Evolutionary conservation across 805 yeast species (phyloP).

Genomic region (Zygosaccharomyces siamensis): DNA sequence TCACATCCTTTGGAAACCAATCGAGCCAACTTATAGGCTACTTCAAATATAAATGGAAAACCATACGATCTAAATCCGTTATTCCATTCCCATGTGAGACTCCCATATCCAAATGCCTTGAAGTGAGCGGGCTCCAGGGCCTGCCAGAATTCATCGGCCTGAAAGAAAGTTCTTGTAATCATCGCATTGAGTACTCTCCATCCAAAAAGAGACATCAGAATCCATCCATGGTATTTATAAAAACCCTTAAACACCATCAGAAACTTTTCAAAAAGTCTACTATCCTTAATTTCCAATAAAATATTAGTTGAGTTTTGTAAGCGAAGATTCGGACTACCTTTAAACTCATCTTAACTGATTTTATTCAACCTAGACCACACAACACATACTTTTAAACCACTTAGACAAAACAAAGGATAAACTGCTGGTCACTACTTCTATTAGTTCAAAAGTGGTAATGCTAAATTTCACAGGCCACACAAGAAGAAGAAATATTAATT

Average conservation of each 20-base stretch:
- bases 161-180: slow-evolving; percentile 71
- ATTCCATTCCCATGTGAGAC: slow-evolving; percentile 92
- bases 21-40: slow-evolving; percentile 20
- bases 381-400: not conserved
- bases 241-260: not conserved
- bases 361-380: not conserved
- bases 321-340: slow-evolving; percentile 1
- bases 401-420: not conserved
- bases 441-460: slow-evolving; percentile 19
- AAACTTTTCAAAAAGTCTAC: not conserved
- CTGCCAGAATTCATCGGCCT: slow-evolving; percentile 95
- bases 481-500: slow-evolving; percentile 53
- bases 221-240: slow-evolving; percentile 6
- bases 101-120: slow-evolving; percentile 72
- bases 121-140: slow-evolving; percentile 86
- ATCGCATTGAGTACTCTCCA: slow-evolving; percentile 61
- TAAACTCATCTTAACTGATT: not conserved
- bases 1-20: not conserved
- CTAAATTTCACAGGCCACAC: slow-evolving; percentile 65
- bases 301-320: not conserved
- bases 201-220: slow-evolving; percentile 33
- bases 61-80: slow-evolving; percentile 67
- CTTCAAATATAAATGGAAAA: slow-evolving; percentile 68
- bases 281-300: not conserved
- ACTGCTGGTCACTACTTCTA: not conserved